Conservation (phyloP, 768 basidiomycete genomes). For the Hypholoma fasciculare region DNA sequence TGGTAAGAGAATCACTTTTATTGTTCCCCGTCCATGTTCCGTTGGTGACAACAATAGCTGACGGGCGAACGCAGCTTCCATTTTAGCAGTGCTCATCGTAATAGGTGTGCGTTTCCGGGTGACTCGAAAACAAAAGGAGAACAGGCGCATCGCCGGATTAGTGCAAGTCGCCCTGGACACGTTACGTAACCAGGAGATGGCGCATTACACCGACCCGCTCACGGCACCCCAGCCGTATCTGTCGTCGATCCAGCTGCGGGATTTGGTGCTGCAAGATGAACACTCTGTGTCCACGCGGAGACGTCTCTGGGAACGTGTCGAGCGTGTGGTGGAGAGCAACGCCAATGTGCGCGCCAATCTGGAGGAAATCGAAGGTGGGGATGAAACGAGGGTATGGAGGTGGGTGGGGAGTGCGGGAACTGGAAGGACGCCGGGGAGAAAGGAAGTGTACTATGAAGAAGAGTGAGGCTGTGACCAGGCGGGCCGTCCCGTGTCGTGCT, state of each 20-base stretch:
- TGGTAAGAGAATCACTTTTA: constrained; percentile 42
- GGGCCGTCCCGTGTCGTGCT: neutral
- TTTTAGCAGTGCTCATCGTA: constrained; percentile 28
- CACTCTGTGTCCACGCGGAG: constrained; percentile 67
- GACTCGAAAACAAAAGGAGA: constrained; percentile 55
- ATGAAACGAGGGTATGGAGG: constrained; percentile 88
- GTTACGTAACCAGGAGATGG: constrained; percentile 79
- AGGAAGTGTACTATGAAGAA: constrained; percentile 15
- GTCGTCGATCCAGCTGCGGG: constrained; percentile 85
- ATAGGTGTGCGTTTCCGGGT: constrained; percentile 40
- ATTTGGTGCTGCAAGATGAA: constrained; percentile 80
- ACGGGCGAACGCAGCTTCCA: constrained; percentile 26
- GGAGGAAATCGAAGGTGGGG: constrained; percentile 82
- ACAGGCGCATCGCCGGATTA: constrained; percentile 65
- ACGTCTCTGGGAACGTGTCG: constrained; percentile 80
- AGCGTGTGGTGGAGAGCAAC: constrained; percentile 85
- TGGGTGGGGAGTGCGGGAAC: constrained; percentile 70
- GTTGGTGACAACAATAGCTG: constrained; percentile 7
- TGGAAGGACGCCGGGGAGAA: constrained; percentile 31
- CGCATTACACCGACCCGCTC: constrained; percentile 81
- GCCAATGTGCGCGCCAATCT: constrained; percentile 85
- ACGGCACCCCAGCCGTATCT: constrained; percentile 73
- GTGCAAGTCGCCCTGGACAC: constrained; percentile 81
- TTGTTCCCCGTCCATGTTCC: constrained; percentile 6
- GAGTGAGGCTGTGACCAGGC: neutral